Evolutionary conservation across 163 green algal genomes (phyloP).

Genomic region (Scenedesmus sp.): DNA sequence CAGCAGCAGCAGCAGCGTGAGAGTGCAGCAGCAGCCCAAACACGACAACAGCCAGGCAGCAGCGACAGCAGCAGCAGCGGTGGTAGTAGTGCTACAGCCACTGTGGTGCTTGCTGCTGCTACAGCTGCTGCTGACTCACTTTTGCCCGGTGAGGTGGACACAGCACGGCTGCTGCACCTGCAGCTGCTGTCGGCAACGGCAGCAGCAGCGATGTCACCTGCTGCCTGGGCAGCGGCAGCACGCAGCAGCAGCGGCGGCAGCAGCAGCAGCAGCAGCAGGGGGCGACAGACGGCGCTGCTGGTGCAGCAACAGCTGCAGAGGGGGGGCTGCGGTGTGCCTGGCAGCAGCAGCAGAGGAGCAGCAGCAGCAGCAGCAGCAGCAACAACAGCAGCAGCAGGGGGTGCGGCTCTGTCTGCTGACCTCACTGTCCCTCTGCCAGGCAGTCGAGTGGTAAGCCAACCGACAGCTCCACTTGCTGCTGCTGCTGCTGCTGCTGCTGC

Average conservation of each 20-base stretch:
- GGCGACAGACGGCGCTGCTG: background rate
- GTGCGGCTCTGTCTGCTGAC: background rate
- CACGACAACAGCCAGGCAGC: too few species aligned
- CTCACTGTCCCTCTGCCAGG: background rate
- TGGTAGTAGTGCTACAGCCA: background rate
- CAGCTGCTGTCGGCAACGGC: background rate
- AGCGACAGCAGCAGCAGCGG: background rate
- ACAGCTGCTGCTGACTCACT: background rate
- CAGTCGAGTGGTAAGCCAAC: background rate
- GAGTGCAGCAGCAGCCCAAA: too few species aligned
- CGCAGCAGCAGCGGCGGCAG: too few species aligned
- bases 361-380: background rate
- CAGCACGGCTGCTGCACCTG: background rate
- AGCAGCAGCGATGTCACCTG: background rate
- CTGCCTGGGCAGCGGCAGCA: background rate
- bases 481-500: slow-evolving; percentile 13
- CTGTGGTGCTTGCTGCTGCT: background rate
- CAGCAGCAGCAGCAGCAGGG: background rate
- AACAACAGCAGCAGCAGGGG: background rate
- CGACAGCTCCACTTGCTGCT: background rate
- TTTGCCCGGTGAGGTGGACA: background rate
- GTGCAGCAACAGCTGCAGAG: background rate
- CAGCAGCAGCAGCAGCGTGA: background rate
- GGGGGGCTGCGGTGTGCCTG: background rate
- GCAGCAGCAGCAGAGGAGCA: background rate